A percentile compares a stretch with the other conserved stretches of the same genome.
Conservation (phyloP, 805 yeast genomes). For the Myxozyma sirexii region DNA sequence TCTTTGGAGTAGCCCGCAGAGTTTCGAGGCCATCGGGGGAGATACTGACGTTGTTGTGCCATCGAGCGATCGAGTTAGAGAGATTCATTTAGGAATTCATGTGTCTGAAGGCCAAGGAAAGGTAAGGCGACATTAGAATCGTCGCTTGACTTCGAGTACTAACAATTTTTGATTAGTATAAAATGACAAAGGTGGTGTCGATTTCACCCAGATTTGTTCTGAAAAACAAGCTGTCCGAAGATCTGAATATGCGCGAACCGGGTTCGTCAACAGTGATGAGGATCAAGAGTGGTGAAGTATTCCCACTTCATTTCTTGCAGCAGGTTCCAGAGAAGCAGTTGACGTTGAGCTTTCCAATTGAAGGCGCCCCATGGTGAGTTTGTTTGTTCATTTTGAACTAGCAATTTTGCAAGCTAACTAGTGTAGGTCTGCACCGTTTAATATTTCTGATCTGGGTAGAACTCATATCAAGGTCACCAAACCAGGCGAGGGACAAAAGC, state of each 20-base stretch:
- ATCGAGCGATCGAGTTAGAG: slow-evolving; percentile 45
- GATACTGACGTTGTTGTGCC: slow-evolving; percentile 56
- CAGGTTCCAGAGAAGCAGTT: slow-evolving; percentile 60
- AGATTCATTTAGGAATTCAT: slow-evolving; percentile 73
- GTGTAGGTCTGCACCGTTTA: slow-evolving; percentile 90
- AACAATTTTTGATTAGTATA: slow-evolving; percentile 45
- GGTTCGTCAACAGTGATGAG: slow-evolving; percentile 56
- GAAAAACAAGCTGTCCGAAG: slow-evolving; percentile 59
- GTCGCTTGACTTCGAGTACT: not conserved
- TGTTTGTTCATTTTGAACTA: too few species aligned
- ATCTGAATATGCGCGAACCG: slow-evolving; percentile 64
- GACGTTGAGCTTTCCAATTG: slow-evolving; percentile 55
- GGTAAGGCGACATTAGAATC: slow-evolving; percentile 4
- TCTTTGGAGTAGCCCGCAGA: slow-evolving; percentile 67
- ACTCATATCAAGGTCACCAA: slow-evolving; percentile 69
- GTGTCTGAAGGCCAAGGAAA: slow-evolving; percentile 84
- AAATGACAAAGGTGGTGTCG: slow-evolving; percentile 73
- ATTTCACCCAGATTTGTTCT: slow-evolving; percentile 82
- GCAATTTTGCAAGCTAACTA: too few species aligned
- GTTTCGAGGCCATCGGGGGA: slow-evolving; percentile 91
- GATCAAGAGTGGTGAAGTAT: slow-evolving; percentile 36
- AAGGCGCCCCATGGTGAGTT: slow-evolving; percentile 22
- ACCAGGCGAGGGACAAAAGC: slow-evolving; percentile 58
- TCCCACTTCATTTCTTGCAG: slow-evolving; percentile 56
- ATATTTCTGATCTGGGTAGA: slow-evolving; percentile 81